Conservation (phyloP, 2,329 filamentous ascomycete species). For the Paracamarosporium sp. region DNA sequence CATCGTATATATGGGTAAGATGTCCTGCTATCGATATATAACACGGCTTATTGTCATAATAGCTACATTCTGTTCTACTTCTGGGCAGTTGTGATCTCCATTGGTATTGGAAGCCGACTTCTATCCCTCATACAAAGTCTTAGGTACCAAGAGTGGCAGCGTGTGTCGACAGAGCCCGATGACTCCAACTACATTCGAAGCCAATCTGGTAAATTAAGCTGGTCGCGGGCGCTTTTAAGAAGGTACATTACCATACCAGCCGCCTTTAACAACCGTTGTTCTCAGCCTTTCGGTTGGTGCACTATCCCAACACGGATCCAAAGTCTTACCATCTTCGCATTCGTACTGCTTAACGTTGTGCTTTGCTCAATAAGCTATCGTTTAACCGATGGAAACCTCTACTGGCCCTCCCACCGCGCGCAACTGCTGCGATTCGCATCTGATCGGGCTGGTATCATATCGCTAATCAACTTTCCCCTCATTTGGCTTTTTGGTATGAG, state of each 20-base stretch:
- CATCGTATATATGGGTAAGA: slow-evolving; percentile 36
- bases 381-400: slow-evolving; percentile 55
- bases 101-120: slow-evolving; percentile 33
- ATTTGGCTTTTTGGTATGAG: slow-evolving; percentile 72
- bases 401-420: slow-evolving; percentile 39
- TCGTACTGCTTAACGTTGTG: slow-evolving; percentile 53
- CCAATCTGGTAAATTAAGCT: slow-evolving; percentile 1
- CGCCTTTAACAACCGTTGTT: slow-evolving; percentile 51
- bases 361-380: slow-evolving; percentile 55
- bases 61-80: slow-evolving; percentile 42
- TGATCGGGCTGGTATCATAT: slow-evolving; percentile 69
- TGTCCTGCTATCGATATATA: not conserved
- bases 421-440: slow-evolving; percentile 64
- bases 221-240: slow-evolving; percentile 25
- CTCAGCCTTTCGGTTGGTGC: slow-evolving; percentile 51
- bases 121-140: slow-evolving; percentile 21
- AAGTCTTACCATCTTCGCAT: slow-evolving; percentile 52
- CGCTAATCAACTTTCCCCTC: slow-evolving; percentile 68
- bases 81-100: slow-evolving; percentile 32
- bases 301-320: slow-evolving; percentile 59
- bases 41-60: not conserved
- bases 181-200: not conserved
- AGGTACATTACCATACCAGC: slow-evolving; percentile 52
- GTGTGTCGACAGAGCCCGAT: slow-evolving; percentile 3
- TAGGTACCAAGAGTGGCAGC: slow-evolving; percentile 11